Conservation (phyloP, 352 stramenopile species). For the Phytophthora rubi region DNA sequence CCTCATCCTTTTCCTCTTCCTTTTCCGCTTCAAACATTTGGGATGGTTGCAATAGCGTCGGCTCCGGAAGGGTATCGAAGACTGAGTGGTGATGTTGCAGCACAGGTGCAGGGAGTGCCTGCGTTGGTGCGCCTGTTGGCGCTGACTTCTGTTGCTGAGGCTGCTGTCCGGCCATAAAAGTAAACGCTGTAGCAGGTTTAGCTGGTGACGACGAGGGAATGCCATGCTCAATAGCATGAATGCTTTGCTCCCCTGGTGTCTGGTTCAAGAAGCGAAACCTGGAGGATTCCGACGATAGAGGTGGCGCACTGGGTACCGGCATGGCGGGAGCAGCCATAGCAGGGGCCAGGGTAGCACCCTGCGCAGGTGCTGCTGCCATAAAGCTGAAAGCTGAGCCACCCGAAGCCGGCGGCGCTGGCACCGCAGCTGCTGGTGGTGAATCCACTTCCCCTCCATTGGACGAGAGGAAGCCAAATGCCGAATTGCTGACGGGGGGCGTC, state of each 20-base stretch:
- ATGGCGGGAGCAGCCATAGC: constrained; percentile 5
- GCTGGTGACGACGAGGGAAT: constrained; percentile 29
- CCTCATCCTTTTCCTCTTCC: constrained; percentile 37
- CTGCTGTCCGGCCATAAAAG: constrained; percentile 45
- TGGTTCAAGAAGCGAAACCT: constrained; percentile 51
- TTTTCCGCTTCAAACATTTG: constrained; percentile 31
- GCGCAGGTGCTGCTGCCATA: constrained; percentile 13
- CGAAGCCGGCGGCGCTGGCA: neutral
- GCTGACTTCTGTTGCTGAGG: constrained; percentile 21
- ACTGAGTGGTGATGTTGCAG: constrained; percentile 46
- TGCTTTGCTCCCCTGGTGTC: constrained; percentile 4
- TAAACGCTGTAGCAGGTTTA: constrained; percentile 50
- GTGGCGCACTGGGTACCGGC: constrained; percentile 35
- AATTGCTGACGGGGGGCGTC: constrained; percentile 39
- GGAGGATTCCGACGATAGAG: constrained; percentile 38
- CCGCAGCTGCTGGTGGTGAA: constrained; percentile 11
- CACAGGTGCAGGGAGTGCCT: constrained; percentile 16
- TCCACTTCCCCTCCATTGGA: constrained; percentile 33
- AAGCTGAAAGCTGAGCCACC: constrained; percentile 33
- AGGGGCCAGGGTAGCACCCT: neutral
- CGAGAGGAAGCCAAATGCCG: constrained; percentile 49
- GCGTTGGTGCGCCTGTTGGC: constrained; percentile 18
- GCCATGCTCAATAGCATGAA: constrained; percentile 27
- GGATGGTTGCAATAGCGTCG: constrained; percentile 40
- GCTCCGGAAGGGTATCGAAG: constrained; percentile 64